Evolutionary conservation across 495 filamentous ascomycete species (phyloP), one percentile per base, ranked within the genome.

Genomic region (Trichoderma gamsii): DNA sequence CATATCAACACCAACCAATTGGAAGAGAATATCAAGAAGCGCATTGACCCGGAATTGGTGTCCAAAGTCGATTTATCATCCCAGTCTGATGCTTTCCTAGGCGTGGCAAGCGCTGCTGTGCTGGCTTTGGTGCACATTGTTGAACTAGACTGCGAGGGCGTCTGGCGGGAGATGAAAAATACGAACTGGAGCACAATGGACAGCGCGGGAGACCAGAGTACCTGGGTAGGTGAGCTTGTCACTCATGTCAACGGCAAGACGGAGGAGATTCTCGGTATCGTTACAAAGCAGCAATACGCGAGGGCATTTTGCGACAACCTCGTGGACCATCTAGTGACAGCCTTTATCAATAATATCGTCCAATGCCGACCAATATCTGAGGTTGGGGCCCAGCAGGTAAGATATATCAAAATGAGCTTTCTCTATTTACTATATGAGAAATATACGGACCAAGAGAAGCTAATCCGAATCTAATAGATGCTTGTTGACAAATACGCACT

Each of bases 141-240:
- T 12, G 92, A 97, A 71, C 68, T 89, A 8, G 88, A 89, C 29
- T 87, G 91, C 70, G 95, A 97, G 69, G 86, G 90, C 3, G 88
- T 87, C 15, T 98, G 93, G 94, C 87, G 94, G 66, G 96, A 98
- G 81, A 98, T 99, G 95, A 90, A 91, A 68, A 96, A 97, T 73
- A 95, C 88, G 0, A 89, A 92, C n/a, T 99, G 95, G 95, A 89
- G 88, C 74, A 91, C 90, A 70, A 89, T 99, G 80, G 96, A 98
- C 71, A 88, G 82, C 68, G 96, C 97, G n/a, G 92, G 91, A 67
- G 95, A 98, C 73, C 94, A 97, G 72, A 97, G 92, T 78, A 89
- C 90, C 0, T 98, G 97, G 71, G 92, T 97, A 41, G 84, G 84
- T 38, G 91, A 96, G 73, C 81, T 98, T 7, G 76, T 97, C 64